Conservation (phyloP, 148 eudicot genomes). For the Camellia sinensis region DNA sequence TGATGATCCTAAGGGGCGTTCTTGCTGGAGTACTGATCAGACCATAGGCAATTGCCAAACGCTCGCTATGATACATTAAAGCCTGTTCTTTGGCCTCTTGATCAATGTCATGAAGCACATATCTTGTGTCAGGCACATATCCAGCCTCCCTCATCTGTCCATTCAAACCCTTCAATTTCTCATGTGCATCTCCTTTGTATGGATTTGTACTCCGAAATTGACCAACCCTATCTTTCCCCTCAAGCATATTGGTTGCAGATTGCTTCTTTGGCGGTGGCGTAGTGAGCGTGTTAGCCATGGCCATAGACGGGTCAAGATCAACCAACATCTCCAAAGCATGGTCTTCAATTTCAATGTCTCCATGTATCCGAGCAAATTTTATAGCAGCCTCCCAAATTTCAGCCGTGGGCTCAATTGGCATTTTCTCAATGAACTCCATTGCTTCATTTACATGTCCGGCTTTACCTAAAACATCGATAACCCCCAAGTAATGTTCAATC, state of each 20-base stretch:
- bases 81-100: constrained; percentile 49
- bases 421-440: constrained; percentile 38
- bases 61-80: constrained; percentile 49
- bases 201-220: constrained; percentile 22
- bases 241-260: constrained; percentile 30
- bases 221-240: constrained; percentile 22
- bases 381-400: constrained; percentile 38
- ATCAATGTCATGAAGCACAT: constrained; percentile 54
- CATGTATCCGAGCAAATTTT: constrained; percentile 36
- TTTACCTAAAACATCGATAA: constrained; percentile 40
- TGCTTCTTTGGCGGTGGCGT: constrained; percentile 26
- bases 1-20: constrained; percentile 44
- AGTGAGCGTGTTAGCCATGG: constrained; percentile 3
- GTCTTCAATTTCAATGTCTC: constrained; percentile 48
- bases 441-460: constrained; percentile 47
- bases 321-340: constrained; percentile 28
- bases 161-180: constrained; percentile 31
- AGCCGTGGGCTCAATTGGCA: constrained; percentile 33
- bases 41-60: constrained; percentile 54
- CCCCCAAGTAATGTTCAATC: constrained; percentile 36
- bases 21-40: constrained; percentile 46
- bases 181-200: constrained; percentile 28
- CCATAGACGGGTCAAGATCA: constrained; percentile 21
- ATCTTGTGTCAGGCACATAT: constrained; percentile 47
- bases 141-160: constrained; percentile 55